phyloP scores from a whole-genome alignment of 495 filamentous ascomycete species.

The Annulohypoxylon moriforme region DNA sequence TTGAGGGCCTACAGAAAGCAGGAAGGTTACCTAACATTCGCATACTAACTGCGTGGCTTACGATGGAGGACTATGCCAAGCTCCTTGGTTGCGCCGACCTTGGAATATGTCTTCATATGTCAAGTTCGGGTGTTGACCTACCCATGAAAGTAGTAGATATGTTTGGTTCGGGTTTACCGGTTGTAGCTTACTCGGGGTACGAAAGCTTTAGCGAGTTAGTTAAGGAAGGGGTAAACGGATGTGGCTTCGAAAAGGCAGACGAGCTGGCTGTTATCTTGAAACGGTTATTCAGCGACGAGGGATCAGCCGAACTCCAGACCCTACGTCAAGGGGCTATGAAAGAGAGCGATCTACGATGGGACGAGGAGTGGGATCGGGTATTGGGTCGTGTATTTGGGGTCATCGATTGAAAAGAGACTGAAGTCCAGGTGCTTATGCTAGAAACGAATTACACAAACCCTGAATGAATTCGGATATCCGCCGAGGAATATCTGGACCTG shows the following conservation, averaged over 20 bases:
- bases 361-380: conserved; percentile 91
- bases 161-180: conserved; percentile 93
- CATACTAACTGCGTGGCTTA: conserved; percentile 85
- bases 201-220: conserved; percentile 90
- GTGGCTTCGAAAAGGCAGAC: conserved; percentile 76
- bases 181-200: conserved; percentile 84
- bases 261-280: conserved; percentile 69
- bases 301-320: conserved; percentile 61
- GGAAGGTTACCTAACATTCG: conserved; percentile 73
- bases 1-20: conserved; percentile 66
- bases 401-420: conserved; percentile 26
- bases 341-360: conserved; percentile 86
- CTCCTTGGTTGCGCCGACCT: conserved; percentile 90
- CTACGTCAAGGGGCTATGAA: conserved; percentile 78
- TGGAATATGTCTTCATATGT: conserved; percentile 91
- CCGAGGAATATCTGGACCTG: not conserved
- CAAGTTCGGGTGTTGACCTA: conserved; percentile 92
- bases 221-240: conserved; percentile 84
- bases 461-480: conserved; percentile 9
- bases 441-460: conserved; percentile 7
- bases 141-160: conserved; percentile 99
- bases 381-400: conserved; percentile 78
- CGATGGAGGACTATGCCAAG: conserved; percentile 81
- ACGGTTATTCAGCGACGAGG: conserved; percentile 67
- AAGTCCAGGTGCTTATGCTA: not conserved